Conservation (phyloP, 495 filamentous ascomycete species). For the Neurospora sp. region DNA sequence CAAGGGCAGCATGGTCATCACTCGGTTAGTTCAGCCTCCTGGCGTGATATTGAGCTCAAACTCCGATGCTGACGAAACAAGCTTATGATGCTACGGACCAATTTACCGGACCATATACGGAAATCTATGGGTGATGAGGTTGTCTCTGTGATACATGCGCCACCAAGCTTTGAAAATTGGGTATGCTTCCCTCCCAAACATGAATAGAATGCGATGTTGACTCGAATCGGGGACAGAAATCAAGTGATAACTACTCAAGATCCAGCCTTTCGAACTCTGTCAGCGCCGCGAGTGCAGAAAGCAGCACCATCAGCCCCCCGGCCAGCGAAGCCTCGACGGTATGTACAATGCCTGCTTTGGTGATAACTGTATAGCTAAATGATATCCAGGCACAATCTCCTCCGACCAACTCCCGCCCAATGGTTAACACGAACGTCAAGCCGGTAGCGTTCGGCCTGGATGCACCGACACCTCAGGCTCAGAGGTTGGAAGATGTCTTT, state of each 20-base stretch:
- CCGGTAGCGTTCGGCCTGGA: constrained; percentile 55
- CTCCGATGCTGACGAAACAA: constrained; percentile 19
- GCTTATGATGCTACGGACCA: constrained; percentile 53
- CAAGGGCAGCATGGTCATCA: constrained; percentile 19
- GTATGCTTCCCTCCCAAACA: constrained; percentile 36
- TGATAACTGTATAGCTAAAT: constrained; percentile 6
- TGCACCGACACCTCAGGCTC: constrained; percentile 68
- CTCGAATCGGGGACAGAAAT: constrained; percentile 19
- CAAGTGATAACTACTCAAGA: constrained; percentile 20
- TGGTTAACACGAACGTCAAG: constrained; percentile 58
- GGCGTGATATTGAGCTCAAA: constrained; percentile 1
- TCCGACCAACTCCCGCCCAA: constrained; percentile 44
- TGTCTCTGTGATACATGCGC: constrained; percentile 81
- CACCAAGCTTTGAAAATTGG: constrained; percentile 67
- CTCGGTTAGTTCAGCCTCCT: constrained; percentile 23
- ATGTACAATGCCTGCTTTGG: constrained; percentile 11
- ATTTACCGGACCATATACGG: constrained; percentile 42
- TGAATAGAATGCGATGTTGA: constrained; percentile 2
- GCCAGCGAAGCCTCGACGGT: constrained; percentile 23
- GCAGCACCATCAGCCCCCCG: constrained; percentile 19
- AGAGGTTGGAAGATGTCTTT: constrained; percentile 59
- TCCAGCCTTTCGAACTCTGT: constrained; percentile 14
- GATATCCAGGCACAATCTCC: constrained; percentile 13
- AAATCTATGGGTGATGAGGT: constrained; percentile 58
- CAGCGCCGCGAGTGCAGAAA: constrained; percentile 15